These are phyloP conservation scores for Magnaporthiopsis rhizophila DNA, from an alignment of 2,329 filamentous ascomycete species.

Conservation along the genomic window DNA sequence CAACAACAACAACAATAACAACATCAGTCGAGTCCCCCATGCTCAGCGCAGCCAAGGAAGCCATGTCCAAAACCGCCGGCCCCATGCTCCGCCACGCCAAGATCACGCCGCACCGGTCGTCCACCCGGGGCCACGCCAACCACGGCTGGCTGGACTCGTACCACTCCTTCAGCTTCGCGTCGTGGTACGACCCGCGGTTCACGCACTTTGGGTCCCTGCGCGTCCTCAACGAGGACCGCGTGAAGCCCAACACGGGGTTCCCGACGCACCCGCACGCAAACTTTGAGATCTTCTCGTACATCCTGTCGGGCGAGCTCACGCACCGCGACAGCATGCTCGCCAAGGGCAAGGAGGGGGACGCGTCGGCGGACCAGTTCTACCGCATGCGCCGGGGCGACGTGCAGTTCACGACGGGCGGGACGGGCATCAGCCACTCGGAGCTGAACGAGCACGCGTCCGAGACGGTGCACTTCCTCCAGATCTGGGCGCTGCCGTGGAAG, in stretches of 20 bases:
- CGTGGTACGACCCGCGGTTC: slow-evolving; percentile 59
- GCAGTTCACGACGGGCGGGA: slow-evolving; percentile 85
- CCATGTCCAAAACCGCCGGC: slow-evolving; percentile 47
- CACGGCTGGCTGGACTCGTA: slow-evolving; percentile 85
- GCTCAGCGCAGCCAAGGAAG: slow-evolving; percentile 32
- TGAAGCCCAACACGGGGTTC: slow-evolving; percentile 66
- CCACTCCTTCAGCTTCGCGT: slow-evolving; percentile 79
- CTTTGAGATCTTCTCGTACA: slow-evolving; percentile 85
- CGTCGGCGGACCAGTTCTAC: slow-evolving; percentile 55
- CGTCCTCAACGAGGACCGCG: slow-evolving; percentile 84
- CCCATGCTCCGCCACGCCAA: slow-evolving; percentile 52
- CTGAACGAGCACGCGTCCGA: slow-evolving; percentile 66
- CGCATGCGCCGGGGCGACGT: slow-evolving; percentile 73
- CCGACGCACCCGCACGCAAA: slow-evolving; percentile 79
- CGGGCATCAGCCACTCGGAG: slow-evolving; percentile 72
- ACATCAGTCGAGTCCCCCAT: slow-evolving; percentile 14
- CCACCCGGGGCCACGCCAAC: slow-evolving; percentile 65
- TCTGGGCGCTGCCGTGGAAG: slow-evolving; percentile 78
- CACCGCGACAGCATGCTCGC: slow-evolving; percentile 80
- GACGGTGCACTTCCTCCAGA: slow-evolving; percentile 78
- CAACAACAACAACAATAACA: slow-evolving; percentile 10
- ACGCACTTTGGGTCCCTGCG: slow-evolving; percentile 67
- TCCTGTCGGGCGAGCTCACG: slow-evolving; percentile 77
- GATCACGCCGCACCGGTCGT: slow-evolving; percentile 66
- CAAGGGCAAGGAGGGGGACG: slow-evolving; percentile 53